Percentiles rank a stretch among this genome's conserved stretches.
Conservation (phyloP, 306 rosid species). For the Trifolium subterraneum region DNA sequence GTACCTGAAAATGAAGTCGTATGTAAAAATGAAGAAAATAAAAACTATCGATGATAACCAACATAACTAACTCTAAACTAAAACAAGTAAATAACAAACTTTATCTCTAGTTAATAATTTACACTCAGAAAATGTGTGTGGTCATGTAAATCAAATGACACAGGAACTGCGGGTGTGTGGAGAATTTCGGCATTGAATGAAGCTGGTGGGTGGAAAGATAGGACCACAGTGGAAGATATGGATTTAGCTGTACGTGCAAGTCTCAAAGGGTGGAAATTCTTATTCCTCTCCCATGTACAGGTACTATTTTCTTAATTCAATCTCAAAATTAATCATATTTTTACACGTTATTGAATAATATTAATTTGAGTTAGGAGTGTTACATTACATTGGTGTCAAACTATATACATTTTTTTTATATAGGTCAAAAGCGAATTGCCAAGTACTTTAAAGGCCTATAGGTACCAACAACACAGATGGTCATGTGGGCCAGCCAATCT, state of each 20-base stretch:
- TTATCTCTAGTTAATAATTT: too few species aligned
- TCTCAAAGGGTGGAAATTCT: slow-evolving; percentile 93
- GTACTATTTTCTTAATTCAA: slow-evolving; percentile 38
- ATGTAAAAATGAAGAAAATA: too few species aligned
- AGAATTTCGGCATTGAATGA: slow-evolving; percentile 82
- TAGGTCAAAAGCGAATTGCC: slow-evolving; percentile 91
- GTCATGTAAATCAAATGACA: too few species aligned
- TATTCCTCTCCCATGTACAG: slow-evolving; percentile 68
- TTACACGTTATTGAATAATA: background rate
- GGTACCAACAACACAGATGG: slow-evolving; percentile 92
- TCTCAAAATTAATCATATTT: background rate
- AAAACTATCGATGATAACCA: too few species aligned
- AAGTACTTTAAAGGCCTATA: slow-evolving; percentile 88
- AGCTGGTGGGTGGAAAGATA: slow-evolving; percentile 95
- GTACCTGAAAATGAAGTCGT: too few species aligned
- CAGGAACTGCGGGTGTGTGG: slow-evolving; percentile 97
- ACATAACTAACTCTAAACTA: too few species aligned
- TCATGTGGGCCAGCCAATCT: slow-evolving; percentile 97
- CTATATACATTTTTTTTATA: too few species aligned
- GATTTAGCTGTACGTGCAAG: slow-evolving; percentile 89
- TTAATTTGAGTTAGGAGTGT: background rate
- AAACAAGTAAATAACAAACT: too few species aligned
- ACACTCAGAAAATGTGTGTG: too few species aligned
- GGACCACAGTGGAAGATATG: slow-evolving; percentile 74
- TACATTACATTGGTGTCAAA: background rate